A percentile compares a stretch with the other conserved stretches of the same genome.
Evolutionary conservation across 441 rosid species (phyloP).

Genomic region (Pelargonium myrrhifolium): DNA sequence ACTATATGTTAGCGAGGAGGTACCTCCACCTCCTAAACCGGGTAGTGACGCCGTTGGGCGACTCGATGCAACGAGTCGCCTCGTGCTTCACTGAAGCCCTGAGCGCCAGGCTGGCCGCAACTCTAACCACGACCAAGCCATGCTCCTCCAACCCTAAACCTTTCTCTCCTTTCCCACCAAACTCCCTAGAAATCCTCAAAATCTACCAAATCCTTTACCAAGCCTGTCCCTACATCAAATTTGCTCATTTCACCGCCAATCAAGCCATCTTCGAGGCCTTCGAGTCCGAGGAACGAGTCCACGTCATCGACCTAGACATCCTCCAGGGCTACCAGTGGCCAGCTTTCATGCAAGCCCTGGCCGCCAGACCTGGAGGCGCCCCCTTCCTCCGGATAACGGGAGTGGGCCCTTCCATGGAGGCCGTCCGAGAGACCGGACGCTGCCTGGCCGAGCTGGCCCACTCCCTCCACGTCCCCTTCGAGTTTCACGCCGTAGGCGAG

Average conservation of each 20-base stretch:
- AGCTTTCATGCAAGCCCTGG: slow-evolving; percentile 66
- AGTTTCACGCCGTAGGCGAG: slow-evolving; percentile 49
- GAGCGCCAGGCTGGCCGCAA: slow-evolving; percentile 42
- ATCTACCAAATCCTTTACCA: slow-evolving; percentile 54
- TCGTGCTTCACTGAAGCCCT: slow-evolving; percentile 56
- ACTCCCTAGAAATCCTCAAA: slow-evolving; percentile 42
- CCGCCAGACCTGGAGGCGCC: slow-evolving; percentile 48
- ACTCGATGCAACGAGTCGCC: slow-evolving; percentile 57
- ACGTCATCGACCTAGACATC: slow-evolving; percentile 55
- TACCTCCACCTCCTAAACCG: slow-evolving; percentile 46
- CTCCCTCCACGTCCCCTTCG: slow-evolving; percentile 54
- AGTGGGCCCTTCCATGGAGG: slow-evolving; percentile 33
- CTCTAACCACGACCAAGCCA: slow-evolving; percentile 32
- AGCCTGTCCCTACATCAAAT: slow-evolving; percentile 56
- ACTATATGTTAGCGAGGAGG: slow-evolving; percentile 47
- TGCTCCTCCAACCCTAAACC: slow-evolving; percentile 20
- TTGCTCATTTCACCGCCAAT: slow-evolving; percentile 61
- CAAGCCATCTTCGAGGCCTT: slow-evolving; percentile 63
- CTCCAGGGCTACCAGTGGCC: slow-evolving; percentile 69
- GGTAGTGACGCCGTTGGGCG: slow-evolving; percentile 46
- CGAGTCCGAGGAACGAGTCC: slow-evolving; percentile 55
- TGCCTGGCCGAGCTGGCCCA: slow-evolving; percentile 44
- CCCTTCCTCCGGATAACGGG: slow-evolving; percentile 57
- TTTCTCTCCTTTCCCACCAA: slow-evolving; percentile 37
- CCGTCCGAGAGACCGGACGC: slow-evolving; percentile 43